Evolutionary conservation across 345 rosid genomes (phyloP).

Genomic region (Boechera stricta): DNA sequence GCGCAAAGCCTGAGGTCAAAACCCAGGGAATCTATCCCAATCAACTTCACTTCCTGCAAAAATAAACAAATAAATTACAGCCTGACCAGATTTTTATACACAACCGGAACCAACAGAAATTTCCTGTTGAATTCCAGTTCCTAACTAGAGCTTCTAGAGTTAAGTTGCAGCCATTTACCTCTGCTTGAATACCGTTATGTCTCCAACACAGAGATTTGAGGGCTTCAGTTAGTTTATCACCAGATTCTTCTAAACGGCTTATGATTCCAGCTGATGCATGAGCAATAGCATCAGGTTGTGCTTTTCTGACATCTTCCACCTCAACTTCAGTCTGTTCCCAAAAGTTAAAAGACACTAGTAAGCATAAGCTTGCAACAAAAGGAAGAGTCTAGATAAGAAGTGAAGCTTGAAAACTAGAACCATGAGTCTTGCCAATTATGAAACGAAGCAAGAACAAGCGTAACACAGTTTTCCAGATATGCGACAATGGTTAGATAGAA

Average conservation of each 20-base stretch:
- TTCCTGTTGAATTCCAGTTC: not conserved
- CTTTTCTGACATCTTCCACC: slow-evolving; percentile 74
- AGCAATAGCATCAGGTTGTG: slow-evolving; percentile 84
- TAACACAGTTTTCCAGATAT: slow-evolving; percentile 5
- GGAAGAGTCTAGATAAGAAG: not conserved
- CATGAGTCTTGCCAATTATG: slow-evolving; percentile 6
- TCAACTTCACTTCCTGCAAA: slow-evolving; percentile 73
- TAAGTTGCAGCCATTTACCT: slow-evolving; percentile 57
- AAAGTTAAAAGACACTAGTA: slow-evolving; percentile 38
- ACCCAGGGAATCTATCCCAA: slow-evolving; percentile 77
- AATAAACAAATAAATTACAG: not conserved
- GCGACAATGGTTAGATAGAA: not conserved
- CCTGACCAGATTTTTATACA: slow-evolving; percentile 3
- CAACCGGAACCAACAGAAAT: not conserved
- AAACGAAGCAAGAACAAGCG: not conserved
- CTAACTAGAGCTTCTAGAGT: slow-evolving; percentile 16
- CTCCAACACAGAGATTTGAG: slow-evolving; percentile 82
- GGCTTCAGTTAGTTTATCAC: slow-evolving; percentile 68
- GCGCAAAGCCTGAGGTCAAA: slow-evolving; percentile 84
- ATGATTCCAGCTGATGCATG: slow-evolving; percentile 69
- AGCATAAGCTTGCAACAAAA: slow-evolving; percentile 35
- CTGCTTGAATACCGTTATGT: slow-evolving; percentile 80
- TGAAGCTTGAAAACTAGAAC: not conserved
- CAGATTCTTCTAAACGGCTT: slow-evolving; percentile 68
- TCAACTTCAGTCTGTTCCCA: slow-evolving; percentile 66